Conservation (phyloP, 179 eudicot genomes). For the Silene vulgaris region DNA sequence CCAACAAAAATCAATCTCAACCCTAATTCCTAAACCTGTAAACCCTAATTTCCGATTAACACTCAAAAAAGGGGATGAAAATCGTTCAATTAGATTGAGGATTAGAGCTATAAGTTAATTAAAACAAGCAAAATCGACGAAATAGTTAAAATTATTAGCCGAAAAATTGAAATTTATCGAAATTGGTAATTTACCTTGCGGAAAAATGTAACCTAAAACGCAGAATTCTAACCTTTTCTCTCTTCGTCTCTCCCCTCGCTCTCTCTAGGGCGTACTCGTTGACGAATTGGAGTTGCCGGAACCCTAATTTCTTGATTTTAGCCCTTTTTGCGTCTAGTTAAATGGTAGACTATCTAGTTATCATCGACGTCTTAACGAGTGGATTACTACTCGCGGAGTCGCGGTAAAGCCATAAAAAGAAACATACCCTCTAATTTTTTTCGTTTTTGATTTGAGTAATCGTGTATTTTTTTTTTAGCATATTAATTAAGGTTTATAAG, state of each 20-base stretch:
- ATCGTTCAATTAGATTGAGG: neutral
- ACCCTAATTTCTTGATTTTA: neutral
- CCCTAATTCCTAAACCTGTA: neutral
- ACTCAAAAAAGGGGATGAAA: neutral
- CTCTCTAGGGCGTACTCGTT: neutral
- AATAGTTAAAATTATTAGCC: neutral
- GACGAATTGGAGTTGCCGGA: neutral
- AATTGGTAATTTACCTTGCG: neutral
- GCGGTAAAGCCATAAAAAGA: too few species aligned
- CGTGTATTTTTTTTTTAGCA: too few species aligned
- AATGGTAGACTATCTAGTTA: too few species aligned
- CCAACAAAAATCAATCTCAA: slow-evolving; percentile 4
- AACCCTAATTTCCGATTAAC: neutral
- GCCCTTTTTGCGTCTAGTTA: neutral
- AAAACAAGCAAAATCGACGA: neutral
- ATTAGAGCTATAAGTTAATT: neutral
- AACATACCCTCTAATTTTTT: too few species aligned
- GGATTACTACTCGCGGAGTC: too few species aligned
- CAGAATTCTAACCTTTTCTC: neutral
- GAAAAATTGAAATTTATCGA: neutral
- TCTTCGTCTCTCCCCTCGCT: neutral
- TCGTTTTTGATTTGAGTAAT: too few species aligned
- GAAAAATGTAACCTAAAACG: neutral
- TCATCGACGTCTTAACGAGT: too few species aligned
- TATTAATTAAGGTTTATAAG: too few species aligned